Percentiles rank a stretch among this genome's conserved stretches.
Evolutionary conservation across 306 rosid genomes (phyloP).

Genomic region (Luffa acutangula): DNA sequence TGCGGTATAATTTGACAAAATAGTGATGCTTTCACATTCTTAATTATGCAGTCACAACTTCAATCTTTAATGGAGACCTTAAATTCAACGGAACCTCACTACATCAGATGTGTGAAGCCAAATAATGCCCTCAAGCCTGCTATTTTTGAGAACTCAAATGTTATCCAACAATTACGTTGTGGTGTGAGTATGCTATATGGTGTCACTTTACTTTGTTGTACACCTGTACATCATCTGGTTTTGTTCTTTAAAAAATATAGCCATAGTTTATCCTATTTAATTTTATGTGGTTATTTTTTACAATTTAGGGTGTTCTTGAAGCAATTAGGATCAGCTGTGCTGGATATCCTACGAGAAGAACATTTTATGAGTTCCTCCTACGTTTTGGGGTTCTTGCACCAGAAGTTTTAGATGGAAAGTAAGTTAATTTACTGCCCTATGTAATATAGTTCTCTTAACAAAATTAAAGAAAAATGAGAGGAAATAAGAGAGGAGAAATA

Average conservation of each 20-base stretch:
- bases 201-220: slow-evolving; percentile 8
- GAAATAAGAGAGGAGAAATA: background rate
- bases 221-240: slow-evolving; percentile 10
- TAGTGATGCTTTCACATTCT: background rate
- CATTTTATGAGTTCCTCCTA: slow-evolving; percentile 89
- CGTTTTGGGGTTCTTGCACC: slow-evolving; percentile 99
- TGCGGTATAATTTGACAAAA: background rate
- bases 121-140: slow-evolving; percentile 95
- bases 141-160: slow-evolving; percentile 77
- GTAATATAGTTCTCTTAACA: background rate
- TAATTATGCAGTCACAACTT: slow-evolving; percentile 78
- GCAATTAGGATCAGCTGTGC: slow-evolving; percentile 99
- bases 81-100: slow-evolving; percentile 94
- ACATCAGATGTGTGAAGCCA: slow-evolving; percentile 99
- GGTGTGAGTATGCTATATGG: slow-evolving; percentile 70
- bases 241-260: background rate
- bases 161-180: slow-evolving; percentile 96
- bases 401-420: slow-evolving; percentile 93
- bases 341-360: slow-evolving; percentile 97
- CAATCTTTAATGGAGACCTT: slow-evolving; percentile 99
- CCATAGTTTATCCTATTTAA: slow-evolving; percentile 3
- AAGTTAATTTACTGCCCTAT: slow-evolving; percentile 21
- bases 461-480: background rate
- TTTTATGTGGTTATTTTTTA: slow-evolving; percentile 14
- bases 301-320: slow-evolving; percentile 95